Percentiles rank a stretch among this genome's conserved stretches.
Evolutionary conservation across 2,329 filamentous ascomycete genomes (phyloP).

Genomic region (Gnomoniopsis smithogilvyi): DNA sequence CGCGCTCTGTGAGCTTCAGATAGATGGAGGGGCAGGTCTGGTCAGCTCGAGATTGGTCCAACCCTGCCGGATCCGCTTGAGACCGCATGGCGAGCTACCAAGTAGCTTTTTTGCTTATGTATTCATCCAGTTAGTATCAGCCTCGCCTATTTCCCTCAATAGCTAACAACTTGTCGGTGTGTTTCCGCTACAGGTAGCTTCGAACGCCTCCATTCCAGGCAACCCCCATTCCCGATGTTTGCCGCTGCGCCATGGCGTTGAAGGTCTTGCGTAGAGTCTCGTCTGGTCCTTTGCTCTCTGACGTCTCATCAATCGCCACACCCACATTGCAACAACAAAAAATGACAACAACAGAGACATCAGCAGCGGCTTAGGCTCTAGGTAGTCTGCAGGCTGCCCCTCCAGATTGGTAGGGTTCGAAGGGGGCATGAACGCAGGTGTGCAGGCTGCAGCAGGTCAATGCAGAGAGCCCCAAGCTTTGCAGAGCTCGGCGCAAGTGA

Average conservation of each 20-base stretch:
- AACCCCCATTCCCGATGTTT: background rate
- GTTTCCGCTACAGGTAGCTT: slow-evolving; percentile 1
- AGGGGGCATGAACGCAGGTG: background rate
- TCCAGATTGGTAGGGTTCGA: slow-evolving; percentile 5
- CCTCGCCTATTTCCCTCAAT: slow-evolving; percentile 5
- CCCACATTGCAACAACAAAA: background rate
- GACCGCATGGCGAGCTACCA: too few relatives aligned
- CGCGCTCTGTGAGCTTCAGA: too few relatives aligned
- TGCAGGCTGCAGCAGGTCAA: slow-evolving; percentile 6
- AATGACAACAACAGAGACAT: background rate
- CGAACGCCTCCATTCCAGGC: background rate
- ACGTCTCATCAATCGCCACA: background rate
- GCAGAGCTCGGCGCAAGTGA: too few relatives aligned
- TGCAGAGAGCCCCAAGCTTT: background rate
- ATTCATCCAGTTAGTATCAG: background rate
- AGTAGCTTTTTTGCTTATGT: too few relatives aligned
- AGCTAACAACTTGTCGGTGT: slow-evolving; percentile 14
- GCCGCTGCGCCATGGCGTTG: too few relatives aligned
- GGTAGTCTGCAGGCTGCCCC: slow-evolving; percentile 1
- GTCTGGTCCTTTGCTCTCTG: background rate
- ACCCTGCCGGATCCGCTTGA: background rate
- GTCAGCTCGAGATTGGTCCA: background rate
- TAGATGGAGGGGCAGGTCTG: background rate
- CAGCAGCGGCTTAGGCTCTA: background rate
- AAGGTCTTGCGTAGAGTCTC: too few relatives aligned